Base-by-base conservation (phyloP, 768 basidiomycete species). In the Mrakia hoshinonis region DNA sequence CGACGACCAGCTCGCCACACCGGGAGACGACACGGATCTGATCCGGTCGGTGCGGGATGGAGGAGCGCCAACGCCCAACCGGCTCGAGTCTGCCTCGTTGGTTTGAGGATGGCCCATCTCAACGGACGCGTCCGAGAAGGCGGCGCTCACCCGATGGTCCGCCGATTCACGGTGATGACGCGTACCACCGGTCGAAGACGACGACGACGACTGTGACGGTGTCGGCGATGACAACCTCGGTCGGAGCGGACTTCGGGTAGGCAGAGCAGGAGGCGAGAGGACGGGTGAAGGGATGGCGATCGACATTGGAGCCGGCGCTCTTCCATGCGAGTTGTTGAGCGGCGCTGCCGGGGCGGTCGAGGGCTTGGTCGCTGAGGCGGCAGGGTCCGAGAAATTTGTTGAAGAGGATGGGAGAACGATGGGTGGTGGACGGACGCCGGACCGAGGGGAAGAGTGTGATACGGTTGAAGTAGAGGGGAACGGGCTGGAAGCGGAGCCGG, bases 171-270 rank as follows among this genome's bases (percentile, higher is more conserved):
- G 26, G 13, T 22, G 24, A 43, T 7, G 15, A 43, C 15, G 43
- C 15, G 43, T 7, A 15, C 43, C 43, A 26, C 15, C 13, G 22
- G 62, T 43, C 10, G 38, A 47, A 36, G 38, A 29, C n/a, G n/a
- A n/a, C 15, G 49, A 46, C 0, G 64, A 31, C 0, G 34, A 20
- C n/a, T 55, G 49, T 4, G 67, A 67, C 1, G 67, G 52, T 12
- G 67, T 55, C 7, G 67, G 54, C 15, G 67, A 68, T 31, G 39
- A 47, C 13, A 38, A 13, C 2, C 69, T 47, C 4, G 69, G 60
- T 48, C 69, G 69, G 11, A 70, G 69, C 34, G 69, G 69, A 29
- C 58, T 63, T 15, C 69, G 61, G 15, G 61, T 61, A 1, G 69
- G 69, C 13, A 70, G 69, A 1, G 34, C 47, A 7, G 69, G 69